A percentile compares a stretch with the other conserved stretches of the same genome.
These are phyloP conservation scores for Chaetomiaceae sp. DNA, from an alignment of 2,329 filamentous ascomycete genomes.

Conservation along the genomic window DNA sequence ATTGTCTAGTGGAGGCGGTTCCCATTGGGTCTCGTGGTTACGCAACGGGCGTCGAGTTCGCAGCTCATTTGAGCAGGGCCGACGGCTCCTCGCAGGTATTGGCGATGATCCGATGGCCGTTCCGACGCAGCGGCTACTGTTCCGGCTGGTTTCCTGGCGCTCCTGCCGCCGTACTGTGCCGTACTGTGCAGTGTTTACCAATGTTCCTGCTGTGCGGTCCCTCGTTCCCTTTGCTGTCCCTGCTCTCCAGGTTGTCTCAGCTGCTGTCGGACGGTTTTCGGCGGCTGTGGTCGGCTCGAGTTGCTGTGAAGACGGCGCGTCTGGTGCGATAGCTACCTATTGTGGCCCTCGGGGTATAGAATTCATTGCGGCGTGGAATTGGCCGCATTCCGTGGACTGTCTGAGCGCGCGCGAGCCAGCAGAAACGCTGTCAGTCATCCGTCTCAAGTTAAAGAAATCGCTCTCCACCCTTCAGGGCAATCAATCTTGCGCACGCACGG, in stretches of 20 bases:
- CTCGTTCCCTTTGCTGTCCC: background rate
- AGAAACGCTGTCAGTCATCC: constrained; percentile 2
- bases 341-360: background rate
- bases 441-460: constrained; percentile 20
- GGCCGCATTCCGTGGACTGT: constrained; percentile 16
- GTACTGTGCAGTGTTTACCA: too few relatives aligned
- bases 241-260: constrained; percentile 10
- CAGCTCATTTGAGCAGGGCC: constrained; percentile 39
- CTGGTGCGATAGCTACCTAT: background rate
- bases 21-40: constrained; percentile 44
- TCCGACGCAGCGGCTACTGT: constrained; percentile 24
- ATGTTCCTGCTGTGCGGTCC: constrained; percentile 1
- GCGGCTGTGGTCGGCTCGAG: constrained; percentile 10
- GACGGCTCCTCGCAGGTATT: constrained; percentile 41
- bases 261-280: constrained; percentile 2
- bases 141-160: constrained; percentile 5
- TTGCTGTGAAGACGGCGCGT: background rate
- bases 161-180: background rate
- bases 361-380: constrained; percentile 14
- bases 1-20: constrained; percentile 34
- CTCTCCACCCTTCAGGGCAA: constrained; percentile 14
- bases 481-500: too few relatives aligned
- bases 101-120: constrained; percentile 30
- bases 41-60: constrained; percentile 41
- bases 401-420: constrained; percentile 2